Evolutionary conservation across 2,329 filamentous ascomycete genomes (phyloP).

Genomic region (Atkinsonella hypoxylon): DNA sequence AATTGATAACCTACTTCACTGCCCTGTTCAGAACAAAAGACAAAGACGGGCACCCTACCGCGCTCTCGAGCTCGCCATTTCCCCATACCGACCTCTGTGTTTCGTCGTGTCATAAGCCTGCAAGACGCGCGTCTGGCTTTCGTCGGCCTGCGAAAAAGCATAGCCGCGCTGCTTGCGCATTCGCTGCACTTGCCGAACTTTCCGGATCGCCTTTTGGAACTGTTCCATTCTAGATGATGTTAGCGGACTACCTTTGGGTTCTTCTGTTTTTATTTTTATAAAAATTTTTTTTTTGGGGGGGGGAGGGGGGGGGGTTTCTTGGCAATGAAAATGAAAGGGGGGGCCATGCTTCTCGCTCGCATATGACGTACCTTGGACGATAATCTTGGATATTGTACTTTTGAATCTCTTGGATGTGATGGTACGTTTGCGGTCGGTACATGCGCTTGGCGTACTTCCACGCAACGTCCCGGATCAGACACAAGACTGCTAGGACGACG

Average conservation of each 20-base stretch:
- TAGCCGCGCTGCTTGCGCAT: constrained; percentile 99
- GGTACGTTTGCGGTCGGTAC: constrained; percentile 92
- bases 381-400: constrained; percentile 99
- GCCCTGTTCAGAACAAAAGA: no score
- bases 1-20: no score
- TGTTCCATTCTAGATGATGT: constrained; percentile 97
- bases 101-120: constrained; percentile 97
- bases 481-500: constrained; percentile 67
- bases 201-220: constrained; percentile 98
- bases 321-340: no score
- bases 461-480: constrained; percentile 75
- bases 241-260: no score
- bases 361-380: constrained; percentile 61
- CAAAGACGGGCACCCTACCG: no score
- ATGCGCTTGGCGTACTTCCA: constrained; percentile 98
- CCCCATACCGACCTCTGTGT: constrained; percentile 81
- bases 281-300: no score
- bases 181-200: constrained; percentile 93
- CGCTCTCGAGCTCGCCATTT: constrained; percentile 57
- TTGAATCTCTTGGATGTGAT: constrained; percentile 98
- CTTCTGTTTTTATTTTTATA: no score
- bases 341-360: no score
- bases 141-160: constrained; percentile 94
- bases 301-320: no score
- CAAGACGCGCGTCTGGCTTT: constrained; percentile 86